phyloP scores from a whole-genome alignment of 495 filamentous ascomycete genomes.

The Talaromyces liani region DNA sequence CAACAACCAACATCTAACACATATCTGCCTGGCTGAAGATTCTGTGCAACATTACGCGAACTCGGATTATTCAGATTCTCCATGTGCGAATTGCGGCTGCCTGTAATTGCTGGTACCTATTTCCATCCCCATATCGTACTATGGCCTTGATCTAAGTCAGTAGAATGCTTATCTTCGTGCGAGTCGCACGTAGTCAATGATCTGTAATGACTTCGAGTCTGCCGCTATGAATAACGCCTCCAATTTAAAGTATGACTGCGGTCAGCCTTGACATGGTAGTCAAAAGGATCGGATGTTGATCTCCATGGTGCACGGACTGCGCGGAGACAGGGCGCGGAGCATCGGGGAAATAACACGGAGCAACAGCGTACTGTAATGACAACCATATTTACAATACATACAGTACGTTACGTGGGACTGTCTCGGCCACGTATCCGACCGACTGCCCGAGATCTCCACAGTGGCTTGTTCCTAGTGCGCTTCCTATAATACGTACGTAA shows the following conservation, averaged over 20 bases:
- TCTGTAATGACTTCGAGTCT: not conserved
- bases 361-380: not conserved
- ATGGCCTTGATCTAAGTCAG: not conserved
- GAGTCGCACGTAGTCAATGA: not conserved
- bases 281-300: not conserved
- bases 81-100: not conserved
- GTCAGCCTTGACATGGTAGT: no score
- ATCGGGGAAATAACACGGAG: not conserved
- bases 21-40: not conserved
- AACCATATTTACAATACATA: not conserved
- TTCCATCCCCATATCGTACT: not conserved
- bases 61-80: not conserved
- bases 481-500: not conserved
- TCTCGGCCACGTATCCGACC: not conserved
- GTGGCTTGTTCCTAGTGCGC: not conserved
- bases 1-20: not conserved
- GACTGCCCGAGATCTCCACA: not conserved
- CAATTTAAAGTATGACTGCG: not conserved
- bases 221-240: not conserved
- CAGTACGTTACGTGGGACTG: not conserved
- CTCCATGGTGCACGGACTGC: not conserved
- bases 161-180: not conserved
- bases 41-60: not conserved
- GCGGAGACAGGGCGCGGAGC: not conserved
- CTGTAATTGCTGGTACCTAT: not conserved